Conservation (phyloP, 2,329 filamentous ascomycete species). For the Colletotrichum sp. region DNA sequence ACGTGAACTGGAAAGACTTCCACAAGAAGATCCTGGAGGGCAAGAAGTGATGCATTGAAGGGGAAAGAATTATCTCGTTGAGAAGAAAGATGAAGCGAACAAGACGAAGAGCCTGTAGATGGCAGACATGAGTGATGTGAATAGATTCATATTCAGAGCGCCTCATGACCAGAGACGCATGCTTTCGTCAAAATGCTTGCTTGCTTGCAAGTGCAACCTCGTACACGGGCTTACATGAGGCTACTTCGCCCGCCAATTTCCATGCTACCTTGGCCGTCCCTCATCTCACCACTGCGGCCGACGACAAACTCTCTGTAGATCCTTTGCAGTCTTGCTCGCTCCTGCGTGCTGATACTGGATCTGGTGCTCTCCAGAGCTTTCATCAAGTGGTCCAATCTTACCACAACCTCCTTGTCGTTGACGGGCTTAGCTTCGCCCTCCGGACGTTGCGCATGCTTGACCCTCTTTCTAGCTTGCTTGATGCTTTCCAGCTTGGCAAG, state of each 20-base stretch:
- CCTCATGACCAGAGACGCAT: background rate
- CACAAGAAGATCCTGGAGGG: constrained; percentile 49
- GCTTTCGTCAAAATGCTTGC: background rate
- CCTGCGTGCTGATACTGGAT: constrained; percentile 80
- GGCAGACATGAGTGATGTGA: background rate
- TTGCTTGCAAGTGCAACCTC: background rate
- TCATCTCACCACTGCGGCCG: constrained; percentile 93
- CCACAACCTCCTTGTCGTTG: constrained; percentile 72
- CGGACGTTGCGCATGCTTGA: constrained; percentile 34
- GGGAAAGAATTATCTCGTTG: background rate
- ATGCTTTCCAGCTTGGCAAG: constrained; percentile 82
- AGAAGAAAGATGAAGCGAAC: background rate
- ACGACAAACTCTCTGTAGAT: constrained; percentile 96
- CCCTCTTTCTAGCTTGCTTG: constrained; percentile 67
- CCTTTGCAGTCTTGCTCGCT: constrained; percentile 72
- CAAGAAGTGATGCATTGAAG: background rate
- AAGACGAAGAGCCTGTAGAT: background rate
- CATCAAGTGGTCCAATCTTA: constrained; percentile 82
- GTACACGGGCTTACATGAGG: constrained; percentile 72
- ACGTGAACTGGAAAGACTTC: constrained; percentile 53
- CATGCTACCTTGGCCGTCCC: constrained; percentile 86
- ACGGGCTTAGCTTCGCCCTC: constrained; percentile 30
- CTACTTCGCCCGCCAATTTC: constrained; percentile 93
- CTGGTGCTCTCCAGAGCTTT: constrained; percentile 78
- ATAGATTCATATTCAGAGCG: background rate